A percentile compares a stretch with the other conserved stretches of the same genome.
phyloP scores from a whole-genome alignment of 2,329 filamentous ascomycete genomes.

The Paramyrothecium sp. region DNA sequence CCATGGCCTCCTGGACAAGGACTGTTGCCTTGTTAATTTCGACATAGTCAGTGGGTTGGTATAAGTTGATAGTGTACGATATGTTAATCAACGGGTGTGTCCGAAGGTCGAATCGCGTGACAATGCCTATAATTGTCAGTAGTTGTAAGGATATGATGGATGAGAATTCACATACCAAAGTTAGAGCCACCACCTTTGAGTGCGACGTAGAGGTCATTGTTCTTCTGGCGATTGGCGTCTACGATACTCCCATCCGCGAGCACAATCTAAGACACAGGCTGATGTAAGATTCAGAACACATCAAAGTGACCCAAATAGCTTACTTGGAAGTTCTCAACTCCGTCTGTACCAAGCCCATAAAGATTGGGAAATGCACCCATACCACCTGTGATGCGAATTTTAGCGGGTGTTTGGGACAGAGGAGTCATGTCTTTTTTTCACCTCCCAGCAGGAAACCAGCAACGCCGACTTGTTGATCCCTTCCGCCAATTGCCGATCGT shows the following conservation, averaged over 20 bases:
- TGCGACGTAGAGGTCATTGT: neutral
- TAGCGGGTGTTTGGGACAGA: neutral
- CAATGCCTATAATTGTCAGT: neutral
- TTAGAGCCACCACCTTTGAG: slow-evolving; percentile 2
- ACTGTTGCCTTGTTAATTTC: slow-evolving; percentile 1
- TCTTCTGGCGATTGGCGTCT: neutral
- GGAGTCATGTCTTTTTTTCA: neutral
- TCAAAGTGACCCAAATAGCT: neutral
- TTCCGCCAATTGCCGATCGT: neutral
- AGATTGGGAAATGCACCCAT: slow-evolving; percentile 1
- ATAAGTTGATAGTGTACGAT: neutral
- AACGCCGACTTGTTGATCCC: slow-evolving; percentile 1
- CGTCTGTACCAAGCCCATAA: neutral
- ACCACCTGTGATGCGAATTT: neutral
- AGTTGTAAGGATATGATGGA: neutral
- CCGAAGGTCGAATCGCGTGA: neutral
- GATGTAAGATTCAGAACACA: neutral
- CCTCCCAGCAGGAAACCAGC: slow-evolving; percentile 1
- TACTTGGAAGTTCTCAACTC: neutral
- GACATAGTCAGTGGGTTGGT: neutral
- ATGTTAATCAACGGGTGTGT: neutral
- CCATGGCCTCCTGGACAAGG: neutral
- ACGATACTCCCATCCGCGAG: slow-evolving; percentile 1
- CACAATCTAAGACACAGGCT: neutral
- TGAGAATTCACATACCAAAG: neutral